Base-by-base conservation (phyloP, 192 early-diverging fungal species). In the Backusella morwellensis region DNA sequence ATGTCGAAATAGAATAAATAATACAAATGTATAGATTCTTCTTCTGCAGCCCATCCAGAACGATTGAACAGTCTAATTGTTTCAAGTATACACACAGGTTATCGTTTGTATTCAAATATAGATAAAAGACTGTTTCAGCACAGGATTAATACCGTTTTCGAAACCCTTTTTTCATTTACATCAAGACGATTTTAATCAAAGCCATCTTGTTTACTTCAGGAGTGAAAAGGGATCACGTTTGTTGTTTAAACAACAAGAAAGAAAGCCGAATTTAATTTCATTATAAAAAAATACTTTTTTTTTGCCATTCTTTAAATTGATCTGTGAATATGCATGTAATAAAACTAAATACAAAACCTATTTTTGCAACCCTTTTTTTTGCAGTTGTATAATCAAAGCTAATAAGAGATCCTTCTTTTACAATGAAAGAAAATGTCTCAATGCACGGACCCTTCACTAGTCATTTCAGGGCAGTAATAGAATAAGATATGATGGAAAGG, bases 31-130 rank as follows among this genome's bases (percentile, higher is more conserved):
- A 63, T 14, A 63, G 56, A 26, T 29, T 14, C 56, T 63, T 63
- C 26, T 15, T 63, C 56, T 63, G 56, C 56, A 63, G 56, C 56
- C 56, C 23, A 29, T 12, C 23, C 12, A 29, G 56, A 63, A 63
- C 56, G 56, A 63, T 50, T 63, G 56, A 63, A 21, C 52, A 63
- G 56, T 63, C 56, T 63, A 63, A 63, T 63, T 63, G 56, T 63
- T 63, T 63, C 56, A 63, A 29, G n/a, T 21, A 14, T 14, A 11
- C 56, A 19, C 42, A 44, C 42, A 44, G 15, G 15, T 44, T 44
- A 44, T 44, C 56, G 56, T 63, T 63, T 63, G 26, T 23, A 63
- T 63, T 29, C 23, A 26, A 63, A 12, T 63, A 29, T 29, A 50
- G 47, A n/a, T 50, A n/a, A 50, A 50, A 50, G 47, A 50, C n/a